Conservation (phyloP, 2,329 filamentous ascomycete species). For the Pseudogymnoascus sp. region DNA sequence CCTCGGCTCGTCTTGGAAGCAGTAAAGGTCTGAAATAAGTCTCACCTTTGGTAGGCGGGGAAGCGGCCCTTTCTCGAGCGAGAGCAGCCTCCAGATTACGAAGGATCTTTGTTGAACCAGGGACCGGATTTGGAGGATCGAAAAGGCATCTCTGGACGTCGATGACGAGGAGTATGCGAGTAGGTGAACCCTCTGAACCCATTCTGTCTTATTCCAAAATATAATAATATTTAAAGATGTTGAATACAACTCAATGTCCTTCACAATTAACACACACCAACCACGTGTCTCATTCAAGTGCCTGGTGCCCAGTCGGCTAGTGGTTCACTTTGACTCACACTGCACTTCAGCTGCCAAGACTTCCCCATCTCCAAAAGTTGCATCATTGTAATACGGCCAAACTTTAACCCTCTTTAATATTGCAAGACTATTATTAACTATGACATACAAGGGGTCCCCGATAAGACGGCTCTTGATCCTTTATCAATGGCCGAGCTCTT, state of each 20-base stretch:
- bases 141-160: neutral
- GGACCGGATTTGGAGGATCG: neutral
- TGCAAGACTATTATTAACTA: slow-evolving; percentile 1
- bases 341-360: neutral
- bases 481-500: neutral
- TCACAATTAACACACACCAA: neutral
- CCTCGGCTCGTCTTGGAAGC: neutral
- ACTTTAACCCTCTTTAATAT: neutral
- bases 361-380: neutral
- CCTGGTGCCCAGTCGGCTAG: neutral
- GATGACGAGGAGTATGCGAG: neutral
- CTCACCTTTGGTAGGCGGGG: neutral
- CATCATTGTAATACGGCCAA: neutral
- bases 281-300: neutral
- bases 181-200: neutral
- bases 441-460: neutral
- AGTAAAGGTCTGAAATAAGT: neutral
- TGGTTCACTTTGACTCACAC: neutral
- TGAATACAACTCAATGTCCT: neutral
- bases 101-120: neutral
- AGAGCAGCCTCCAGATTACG: neutral
- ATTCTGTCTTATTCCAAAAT: neutral
- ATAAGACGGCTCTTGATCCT: neutral
- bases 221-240: neutral
- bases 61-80: neutral